Percentiles rank a stretch among this genome's conserved stretches.
Conservation (phyloP, 1,284 basidiomycete species). For the Ustilago loliicola region DNA sequence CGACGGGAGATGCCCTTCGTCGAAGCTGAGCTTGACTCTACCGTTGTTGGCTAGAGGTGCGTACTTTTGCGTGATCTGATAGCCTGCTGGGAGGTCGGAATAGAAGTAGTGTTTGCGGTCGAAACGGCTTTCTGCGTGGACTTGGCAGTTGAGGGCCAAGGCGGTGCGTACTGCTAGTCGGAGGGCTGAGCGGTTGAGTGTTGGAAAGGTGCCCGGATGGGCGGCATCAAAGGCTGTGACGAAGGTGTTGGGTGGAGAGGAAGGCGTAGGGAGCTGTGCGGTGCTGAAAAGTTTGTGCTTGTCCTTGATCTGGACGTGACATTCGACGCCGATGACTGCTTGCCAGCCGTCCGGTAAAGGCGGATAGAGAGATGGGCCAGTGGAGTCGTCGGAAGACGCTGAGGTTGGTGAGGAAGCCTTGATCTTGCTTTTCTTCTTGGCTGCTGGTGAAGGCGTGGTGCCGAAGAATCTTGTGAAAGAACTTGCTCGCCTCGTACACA, state of each 20-base stretch:
- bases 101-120: constrained; percentile 99
- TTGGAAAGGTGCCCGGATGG: constrained; percentile 89
- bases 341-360: constrained; percentile 64
- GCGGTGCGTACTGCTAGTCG: constrained; percentile 85
- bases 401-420: constrained; percentile 18
- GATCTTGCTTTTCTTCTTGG: constrained; percentile 44
- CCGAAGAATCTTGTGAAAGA: not conserved
- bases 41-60: constrained; percentile 85
- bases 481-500: no score
- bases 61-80: constrained; percentile 97
- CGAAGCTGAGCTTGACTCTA: constrained; percentile 73
- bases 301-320: constrained; percentile 92
- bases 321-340: constrained; percentile 90
- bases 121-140: constrained; percentile 71
- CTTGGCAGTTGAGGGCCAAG: constrained; percentile 80
- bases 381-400: not conserved
- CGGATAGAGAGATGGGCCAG: constrained; percentile 33
- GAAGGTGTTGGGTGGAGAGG: constrained; percentile 78
- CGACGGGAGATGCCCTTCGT: constrained; percentile 64
- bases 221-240: constrained; percentile 90
- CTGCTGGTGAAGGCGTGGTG: not conserved
- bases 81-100: constrained; percentile 90
- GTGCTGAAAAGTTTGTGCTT: constrained; percentile 88
- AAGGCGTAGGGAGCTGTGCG: constrained; percentile 73
- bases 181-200: constrained; percentile 82